phyloP scores from a whole-genome alignment of 1,284 basidiomycete species.

The Phellopilus nigrolimitatus region DNA sequence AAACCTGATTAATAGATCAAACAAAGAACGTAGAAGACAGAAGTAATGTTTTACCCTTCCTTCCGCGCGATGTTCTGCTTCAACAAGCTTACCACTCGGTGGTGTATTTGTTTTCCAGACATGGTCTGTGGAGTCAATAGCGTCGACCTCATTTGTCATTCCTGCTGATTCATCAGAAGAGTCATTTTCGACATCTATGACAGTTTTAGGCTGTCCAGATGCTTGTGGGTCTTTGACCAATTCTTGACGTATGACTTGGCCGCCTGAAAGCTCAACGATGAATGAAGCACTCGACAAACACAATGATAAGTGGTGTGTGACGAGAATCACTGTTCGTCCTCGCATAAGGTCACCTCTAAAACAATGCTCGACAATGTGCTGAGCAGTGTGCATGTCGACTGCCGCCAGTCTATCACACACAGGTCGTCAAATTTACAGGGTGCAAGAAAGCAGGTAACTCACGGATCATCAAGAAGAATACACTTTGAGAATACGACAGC shows the following conservation, averaged over 20 bases:
- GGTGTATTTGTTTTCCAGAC: constrained; percentile 20
- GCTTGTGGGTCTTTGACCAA: constrained; percentile 51
- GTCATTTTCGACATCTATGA: constrained; percentile 46
- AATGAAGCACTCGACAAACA: constrained; percentile 62
- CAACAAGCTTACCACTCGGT: constrained; percentile 49
- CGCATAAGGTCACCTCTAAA: constrained; percentile 58
- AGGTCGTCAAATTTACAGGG: constrained; percentile 7
- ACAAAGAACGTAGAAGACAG: constrained; percentile 22
- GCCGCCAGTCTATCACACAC: constrained; percentile 59
- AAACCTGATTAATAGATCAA: no score
- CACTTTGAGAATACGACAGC: constrained; percentile 39
- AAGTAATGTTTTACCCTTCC: constrained; percentile 58
- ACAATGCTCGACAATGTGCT: constrained; percentile 63
- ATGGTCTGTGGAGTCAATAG: constrained; percentile 8
- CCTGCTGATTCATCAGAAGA: constrained; percentile 23
- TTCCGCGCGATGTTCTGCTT: constrained; percentile 60
- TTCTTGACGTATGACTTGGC: constrained; percentile 54
- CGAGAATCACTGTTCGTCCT: constrained; percentile 72
- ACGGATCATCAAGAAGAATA: constrained; percentile 84
- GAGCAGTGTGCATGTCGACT: constrained; percentile 86
- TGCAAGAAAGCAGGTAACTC: constrained; percentile 28
- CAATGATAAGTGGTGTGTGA: constrained; percentile 82
- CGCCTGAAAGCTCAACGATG: constrained; percentile 61
- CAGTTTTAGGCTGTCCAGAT: constrained; percentile 45
- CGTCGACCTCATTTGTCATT: constrained; percentile 40